Conservation (phyloP, 2,329 filamentous ascomycete genomes). For the Colletotrichum sublineola region DNA sequence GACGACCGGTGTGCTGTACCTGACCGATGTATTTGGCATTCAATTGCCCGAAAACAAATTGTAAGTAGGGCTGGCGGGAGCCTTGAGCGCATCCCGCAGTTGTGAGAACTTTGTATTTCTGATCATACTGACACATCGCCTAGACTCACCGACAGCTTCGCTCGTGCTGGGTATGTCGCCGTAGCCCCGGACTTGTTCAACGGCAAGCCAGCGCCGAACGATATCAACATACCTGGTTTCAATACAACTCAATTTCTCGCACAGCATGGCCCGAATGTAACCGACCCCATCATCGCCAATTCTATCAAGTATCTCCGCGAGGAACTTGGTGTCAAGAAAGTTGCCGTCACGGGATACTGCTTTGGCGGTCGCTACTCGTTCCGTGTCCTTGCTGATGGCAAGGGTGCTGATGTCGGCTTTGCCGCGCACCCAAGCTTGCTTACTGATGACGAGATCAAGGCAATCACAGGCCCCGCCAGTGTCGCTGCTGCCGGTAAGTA, state of each 20-base stretch:
- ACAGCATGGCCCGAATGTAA: conserved; percentile 55
- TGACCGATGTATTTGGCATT: conserved; percentile 56
- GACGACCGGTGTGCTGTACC: conserved; percentile 30
- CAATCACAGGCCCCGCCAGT: conserved; percentile 67
- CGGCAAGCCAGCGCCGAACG: conserved; percentile 64
- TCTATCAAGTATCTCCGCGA: conserved; percentile 61
- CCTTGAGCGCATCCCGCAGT: no score
- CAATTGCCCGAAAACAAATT: conserved; percentile 47
- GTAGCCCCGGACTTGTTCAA: conserved; percentile 76
- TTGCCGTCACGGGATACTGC: conserved; percentile 74
- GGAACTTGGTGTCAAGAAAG: conserved; percentile 62
- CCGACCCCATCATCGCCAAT: conserved; percentile 62
- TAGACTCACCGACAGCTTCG: conserved; percentile 73
- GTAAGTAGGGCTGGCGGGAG: conserved; percentile 18
- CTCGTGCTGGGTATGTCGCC: conserved; percentile 74
- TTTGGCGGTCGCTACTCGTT: conserved; percentile 72
- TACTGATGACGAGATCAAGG: conserved; percentile 69
- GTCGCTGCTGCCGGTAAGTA: conserved; percentile 71
- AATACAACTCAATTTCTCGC: conserved; percentile 57
- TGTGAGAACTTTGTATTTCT: no score
- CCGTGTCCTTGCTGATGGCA: conserved; percentile 64
- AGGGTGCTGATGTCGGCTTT: conserved; percentile 69
- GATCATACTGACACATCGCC: neutral
- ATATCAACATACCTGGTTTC: conserved; percentile 54
- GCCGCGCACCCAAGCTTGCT: conserved; percentile 76